Percentiles rank a stretch among this genome's conserved stretches.
phyloP scores from a whole-genome alignment of 73 alveolate species.

The Stentor roeselii region DNA sequence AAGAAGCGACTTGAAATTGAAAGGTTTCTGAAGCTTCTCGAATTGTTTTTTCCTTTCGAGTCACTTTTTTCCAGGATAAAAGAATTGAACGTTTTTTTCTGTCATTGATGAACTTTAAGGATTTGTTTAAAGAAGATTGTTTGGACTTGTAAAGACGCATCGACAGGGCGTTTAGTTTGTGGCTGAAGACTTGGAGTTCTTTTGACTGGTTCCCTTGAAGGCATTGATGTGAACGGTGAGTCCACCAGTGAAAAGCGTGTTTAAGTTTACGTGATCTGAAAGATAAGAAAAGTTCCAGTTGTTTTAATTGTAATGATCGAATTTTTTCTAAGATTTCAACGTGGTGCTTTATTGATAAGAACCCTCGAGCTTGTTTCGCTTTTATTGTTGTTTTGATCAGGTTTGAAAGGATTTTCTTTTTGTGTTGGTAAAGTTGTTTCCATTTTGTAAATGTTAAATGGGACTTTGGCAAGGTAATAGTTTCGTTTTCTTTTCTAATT shows the following conservation, averaged over 20 bases:
- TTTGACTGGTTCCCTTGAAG: neutral
- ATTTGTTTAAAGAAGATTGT: neutral
- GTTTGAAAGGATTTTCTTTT: neutral
- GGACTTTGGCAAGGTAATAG: neutral
- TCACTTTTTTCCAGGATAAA: neutral
- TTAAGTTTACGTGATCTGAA: neutral
- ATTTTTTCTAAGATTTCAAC: neutral
- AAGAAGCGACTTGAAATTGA: neutral
- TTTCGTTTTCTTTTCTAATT: neutral
- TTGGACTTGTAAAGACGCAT: neutral
- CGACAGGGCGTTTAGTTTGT: neutral
- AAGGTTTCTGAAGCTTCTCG: neutral
- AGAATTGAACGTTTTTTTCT: neutral
- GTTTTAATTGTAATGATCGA: neutral
- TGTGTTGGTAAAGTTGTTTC: neutral
- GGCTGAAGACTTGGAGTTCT: neutral
- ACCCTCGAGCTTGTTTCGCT: no score
- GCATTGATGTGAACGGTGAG: neutral
- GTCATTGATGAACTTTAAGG: neutral
- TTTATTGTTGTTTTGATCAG: no score
- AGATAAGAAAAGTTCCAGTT: neutral
- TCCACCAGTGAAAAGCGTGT: neutral
- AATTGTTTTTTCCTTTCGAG: neutral
- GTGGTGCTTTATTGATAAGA: no score
- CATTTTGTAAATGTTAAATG: neutral